A percentile compares a stretch with the other conserved stretches of the same genome.
Conservation (phyloP, 2,329 filamentous ascomycete genomes). For the Paecilomyces formosus region DNA sequence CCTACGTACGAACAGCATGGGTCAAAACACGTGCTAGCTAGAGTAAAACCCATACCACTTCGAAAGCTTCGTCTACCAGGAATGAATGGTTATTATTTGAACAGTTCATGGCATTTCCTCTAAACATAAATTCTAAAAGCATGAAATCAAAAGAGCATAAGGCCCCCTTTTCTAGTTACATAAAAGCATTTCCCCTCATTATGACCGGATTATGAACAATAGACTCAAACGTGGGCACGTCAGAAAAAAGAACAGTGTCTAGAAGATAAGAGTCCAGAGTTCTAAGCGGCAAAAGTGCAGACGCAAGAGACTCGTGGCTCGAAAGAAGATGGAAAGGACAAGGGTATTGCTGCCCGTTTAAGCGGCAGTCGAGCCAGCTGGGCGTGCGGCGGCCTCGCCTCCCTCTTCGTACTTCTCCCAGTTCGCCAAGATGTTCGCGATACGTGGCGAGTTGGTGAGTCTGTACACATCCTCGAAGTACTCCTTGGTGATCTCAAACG, state of each 20-base stretch:
- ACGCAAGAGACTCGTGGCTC: not conserved
- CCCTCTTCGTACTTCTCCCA: slow-evolving; percentile 63
- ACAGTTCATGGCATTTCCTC: not conserved
- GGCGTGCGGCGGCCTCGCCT: slow-evolving; percentile 15
- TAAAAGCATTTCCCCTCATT: not conserved
- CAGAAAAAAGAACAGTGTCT: not conserved
- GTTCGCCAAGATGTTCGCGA: slow-evolving; percentile 62
- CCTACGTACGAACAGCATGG: no score
- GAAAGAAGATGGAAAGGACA: slow-evolving; percentile 3
- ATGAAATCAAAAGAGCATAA: not conserved
- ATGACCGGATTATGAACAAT: not conserved
- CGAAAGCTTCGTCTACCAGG: not conserved
- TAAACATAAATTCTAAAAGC: not conserved
- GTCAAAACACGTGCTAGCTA: no score
- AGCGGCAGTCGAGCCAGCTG: slow-evolving; percentile 13
- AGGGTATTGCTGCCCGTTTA: slow-evolving; percentile 8
- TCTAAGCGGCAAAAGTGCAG: not conserved
- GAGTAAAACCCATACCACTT: not conserved
- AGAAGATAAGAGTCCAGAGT: not conserved
- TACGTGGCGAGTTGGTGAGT: slow-evolving; percentile 68
- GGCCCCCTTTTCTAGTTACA: not conserved
- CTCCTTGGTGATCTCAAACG: slow-evolving; percentile 93
- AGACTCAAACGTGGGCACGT: not conserved
- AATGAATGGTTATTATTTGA: not conserved
- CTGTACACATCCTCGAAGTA: slow-evolving; percentile 99